Percentiles rank a stretch among this genome's conserved stretches.
phyloP scores from a whole-genome alignment of 805 yeast species.

The Starmera caribaea region DNA sequence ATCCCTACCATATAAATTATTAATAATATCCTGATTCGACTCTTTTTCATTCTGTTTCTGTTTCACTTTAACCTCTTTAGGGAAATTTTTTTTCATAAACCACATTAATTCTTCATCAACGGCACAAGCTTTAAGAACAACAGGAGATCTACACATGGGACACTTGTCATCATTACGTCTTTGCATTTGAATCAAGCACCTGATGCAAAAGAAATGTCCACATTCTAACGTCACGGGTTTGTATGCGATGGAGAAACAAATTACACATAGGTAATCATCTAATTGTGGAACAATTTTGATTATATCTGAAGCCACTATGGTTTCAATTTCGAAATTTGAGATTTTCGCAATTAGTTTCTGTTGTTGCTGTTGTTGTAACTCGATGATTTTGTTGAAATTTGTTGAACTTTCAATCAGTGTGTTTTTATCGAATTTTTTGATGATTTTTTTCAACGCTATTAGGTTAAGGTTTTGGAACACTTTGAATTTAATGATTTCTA shows the following conservation, averaged over 20 bases:
- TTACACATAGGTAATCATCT: constrained; percentile 69
- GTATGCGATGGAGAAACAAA: constrained; percentile 60
- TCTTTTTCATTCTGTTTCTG: constrained; percentile 43
- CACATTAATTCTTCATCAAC: constrained; percentile 45
- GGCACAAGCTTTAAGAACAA: constrained; percentile 50
- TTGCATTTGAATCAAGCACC: constrained; percentile 63
- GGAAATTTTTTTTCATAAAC: constrained; percentile 51
- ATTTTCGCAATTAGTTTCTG: constrained; percentile 40
- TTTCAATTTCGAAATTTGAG: constrained; percentile 12
- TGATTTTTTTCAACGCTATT: constrained; percentile 55
- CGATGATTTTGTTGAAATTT: constrained; percentile 35
- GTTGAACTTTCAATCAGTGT: constrained; percentile 43
- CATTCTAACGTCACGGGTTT: constrained; percentile 61
- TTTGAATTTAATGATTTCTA: constrained; percentile 42
- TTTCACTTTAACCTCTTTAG: constrained; percentile 56
- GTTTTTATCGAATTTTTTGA: constrained; percentile 69
- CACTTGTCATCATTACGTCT: constrained; percentile 49
- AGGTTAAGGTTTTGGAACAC: constrained; percentile 55
- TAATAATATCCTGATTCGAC: constrained; percentile 30
- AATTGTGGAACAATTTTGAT: constrained; percentile 58
- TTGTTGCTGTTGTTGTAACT: constrained; percentile 38
- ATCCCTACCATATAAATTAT: constrained; percentile 11
- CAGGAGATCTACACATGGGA: constrained; percentile 52
- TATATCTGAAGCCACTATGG: constrained; percentile 42
- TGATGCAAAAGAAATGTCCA: constrained; percentile 60